Percentiles rank a stretch among this genome's conserved stretches.
These are phyloP conservation scores for Priceomyces medius DNA, from an alignment of 805 yeast genomes.

Conservation along the genomic window DNA sequence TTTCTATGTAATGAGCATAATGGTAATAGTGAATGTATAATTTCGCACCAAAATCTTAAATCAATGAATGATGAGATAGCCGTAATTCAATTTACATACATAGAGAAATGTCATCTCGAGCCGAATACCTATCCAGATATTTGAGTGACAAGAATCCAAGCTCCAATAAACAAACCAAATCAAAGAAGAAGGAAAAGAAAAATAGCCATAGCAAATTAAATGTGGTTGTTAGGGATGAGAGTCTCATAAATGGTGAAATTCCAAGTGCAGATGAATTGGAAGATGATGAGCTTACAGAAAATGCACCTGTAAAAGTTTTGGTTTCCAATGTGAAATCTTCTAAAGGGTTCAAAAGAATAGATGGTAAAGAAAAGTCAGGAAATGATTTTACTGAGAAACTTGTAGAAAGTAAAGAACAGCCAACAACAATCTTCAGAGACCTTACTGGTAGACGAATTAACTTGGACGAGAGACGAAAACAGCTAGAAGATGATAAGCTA, in stretches of 20 bases:
- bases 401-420: not conserved
- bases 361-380: slow-evolving; percentile 18
- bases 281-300: slow-evolving; percentile 17
- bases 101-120: slow-evolving; percentile 19
- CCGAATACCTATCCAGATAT: slow-evolving; percentile 35
- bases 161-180: slow-evolving; percentile 12
- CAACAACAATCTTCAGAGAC: slow-evolving; percentile 57
- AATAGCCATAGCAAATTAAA: slow-evolving; percentile 3
- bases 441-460: slow-evolving; percentile 55
- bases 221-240: slow-evolving; percentile 1
- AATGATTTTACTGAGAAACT: not conserved
- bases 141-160: slow-evolving; percentile 11
- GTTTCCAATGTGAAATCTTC: slow-evolving; percentile 13
- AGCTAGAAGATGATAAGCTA: slow-evolving; percentile 16
- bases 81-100: not conserved
- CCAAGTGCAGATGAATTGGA: slow-evolving; percentile 4
- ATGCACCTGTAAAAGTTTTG: slow-evolving; percentile 22
- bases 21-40: not conserved
- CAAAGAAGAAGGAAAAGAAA: slow-evolving; percentile 16
- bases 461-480: slow-evolving; percentile 25
- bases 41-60: not conserved
- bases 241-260: slow-evolving; percentile 5
- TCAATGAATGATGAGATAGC: no score
- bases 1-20: not conserved
- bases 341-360: slow-evolving; percentile 40